Conservation (phyloP, 768 basidiomycete genomes). For the Mycena galericulata region DNA sequence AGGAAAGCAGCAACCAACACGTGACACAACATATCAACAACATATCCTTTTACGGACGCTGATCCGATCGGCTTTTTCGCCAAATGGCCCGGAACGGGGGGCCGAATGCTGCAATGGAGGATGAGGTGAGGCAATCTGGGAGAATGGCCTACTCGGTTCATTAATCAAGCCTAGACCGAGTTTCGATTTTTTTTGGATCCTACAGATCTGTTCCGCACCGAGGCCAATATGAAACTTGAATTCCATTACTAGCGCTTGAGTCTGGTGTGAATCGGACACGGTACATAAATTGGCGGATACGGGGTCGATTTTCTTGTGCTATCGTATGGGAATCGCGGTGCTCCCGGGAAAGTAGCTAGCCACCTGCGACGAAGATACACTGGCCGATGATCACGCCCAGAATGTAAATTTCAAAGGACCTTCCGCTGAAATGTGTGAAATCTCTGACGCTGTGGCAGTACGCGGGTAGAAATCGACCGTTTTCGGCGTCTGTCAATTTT, state of each 20-base stretch:
- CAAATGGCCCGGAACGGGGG: too few relatives aligned
- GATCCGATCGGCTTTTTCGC: not conserved
- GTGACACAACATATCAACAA: constrained; percentile 19
- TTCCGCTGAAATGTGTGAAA: not conserved
- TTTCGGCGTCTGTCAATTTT: too few relatives aligned
- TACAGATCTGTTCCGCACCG: constrained; percentile 11
- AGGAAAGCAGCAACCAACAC: constrained; percentile 20
- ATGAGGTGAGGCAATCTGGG: not conserved
- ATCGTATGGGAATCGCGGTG: not conserved
- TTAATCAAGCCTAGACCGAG: too few relatives aligned
- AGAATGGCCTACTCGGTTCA: too few relatives aligned
- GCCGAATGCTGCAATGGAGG: not conserved
- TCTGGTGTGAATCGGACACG: too few relatives aligned
- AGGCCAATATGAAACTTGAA: constrained; percentile 2
- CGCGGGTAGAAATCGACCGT: too few relatives aligned
- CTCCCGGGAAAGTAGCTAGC: not conserved
- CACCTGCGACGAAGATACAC: not conserved
- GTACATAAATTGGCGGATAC: constrained; percentile 12
- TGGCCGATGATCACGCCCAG: constrained; percentile 12
- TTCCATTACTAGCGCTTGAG: too few relatives aligned
- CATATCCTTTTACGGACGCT: constrained; percentile 21
- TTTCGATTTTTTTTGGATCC: constrained; percentile 4
- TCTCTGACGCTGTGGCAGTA: not conserved
- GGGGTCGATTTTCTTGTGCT: constrained; percentile 21
- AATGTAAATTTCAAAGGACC: not conserved